Evolutionary conservation across 2,329 filamentous ascomycete genomes (phyloP), one percentile per base, ranked within the genome.

Genomic region (Phoma sp.): DNA sequence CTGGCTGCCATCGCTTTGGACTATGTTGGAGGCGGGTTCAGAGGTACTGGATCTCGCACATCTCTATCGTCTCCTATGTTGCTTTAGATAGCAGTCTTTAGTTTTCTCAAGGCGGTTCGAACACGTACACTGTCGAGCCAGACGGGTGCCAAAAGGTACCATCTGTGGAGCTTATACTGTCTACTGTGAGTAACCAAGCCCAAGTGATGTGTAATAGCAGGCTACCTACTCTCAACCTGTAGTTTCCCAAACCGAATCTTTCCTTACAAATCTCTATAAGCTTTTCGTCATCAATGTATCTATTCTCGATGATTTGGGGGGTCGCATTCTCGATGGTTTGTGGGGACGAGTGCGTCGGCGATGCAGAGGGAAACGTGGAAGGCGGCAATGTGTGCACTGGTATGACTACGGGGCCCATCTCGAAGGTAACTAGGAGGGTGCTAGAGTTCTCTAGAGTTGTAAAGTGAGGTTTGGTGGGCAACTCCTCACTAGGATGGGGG

Each of bases 241-340:
- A 65, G 18, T 56, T 60, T 2, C 53, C 52, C 1, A 29, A 15
- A 1, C 55, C 59, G 29, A 64, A 65, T 9, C 45, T 53, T 23
- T 59, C 26, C 14, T 32, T 55, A 25, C 48, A 59, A 9, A 62
- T 38, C 4, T 47, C 46, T 1, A 53, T 9, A 2, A 65, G 52
- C 33, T 65, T 65, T 1, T 58, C 50, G 38, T 59, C 55, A 32
- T 65, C 61, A 15, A 64, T 53, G 30, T 65, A 65, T n/a, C 60
- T 47, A 26, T 65, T 49, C 25, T 59, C 50, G 34, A 65, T 60
- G n/a, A 65, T 59, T 32, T 65, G 62, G 2, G 47, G 40, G 5
- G 42, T 29, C 4, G 26, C n/a, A 26, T 65, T 49, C 25, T 59
- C 50, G 34, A 65, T 60, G n/a, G 64, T 59, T 32, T 65, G 62